phyloP scores from a whole-genome alignment of 805 yeast species.

The Soucietia sequanensis region DNA sequence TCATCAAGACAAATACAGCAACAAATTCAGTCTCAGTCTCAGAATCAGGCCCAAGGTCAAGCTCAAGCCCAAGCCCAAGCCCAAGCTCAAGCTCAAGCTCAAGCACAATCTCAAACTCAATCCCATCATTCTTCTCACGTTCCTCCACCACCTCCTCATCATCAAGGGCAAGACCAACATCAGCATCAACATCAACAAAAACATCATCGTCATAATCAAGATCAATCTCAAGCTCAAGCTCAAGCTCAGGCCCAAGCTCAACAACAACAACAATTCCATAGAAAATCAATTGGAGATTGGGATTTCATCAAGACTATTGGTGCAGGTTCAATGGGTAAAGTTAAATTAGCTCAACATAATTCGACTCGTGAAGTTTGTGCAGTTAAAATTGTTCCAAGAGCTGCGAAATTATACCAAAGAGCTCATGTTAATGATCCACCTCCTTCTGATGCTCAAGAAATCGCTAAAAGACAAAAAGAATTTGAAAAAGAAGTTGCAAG shows the following conservation, averaged over 20 bases:
- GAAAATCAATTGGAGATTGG: conserved; percentile 95
- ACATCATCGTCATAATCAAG: conserved; percentile 8
- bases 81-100: too few species aligned
- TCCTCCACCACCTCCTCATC: neutral
- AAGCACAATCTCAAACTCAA: neutral
- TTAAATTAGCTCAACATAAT: conserved; percentile 86
- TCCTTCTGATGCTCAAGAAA: conserved; percentile 56
- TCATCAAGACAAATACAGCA: neutral
- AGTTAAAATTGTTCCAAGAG: conserved; percentile 89
- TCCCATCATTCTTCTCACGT: neutral
- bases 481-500: conserved; percentile 81
- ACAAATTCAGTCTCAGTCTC: neutral
- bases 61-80: neutral
- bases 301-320: conserved; percentile 93
- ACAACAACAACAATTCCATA: conserved; percentile 57
- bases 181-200: conserved; percentile 6
- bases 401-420: conserved; percentile 72
- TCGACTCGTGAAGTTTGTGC: conserved; percentile 83
- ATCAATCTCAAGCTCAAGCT: conserved; percentile 7
- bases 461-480: conserved; percentile 62
- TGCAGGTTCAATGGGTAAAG: conserved; percentile 99
- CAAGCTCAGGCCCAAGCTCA: conserved; percentile 7
- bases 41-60: neutral
- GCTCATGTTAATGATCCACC: conserved; percentile 71
- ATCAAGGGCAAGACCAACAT: conserved; percentile 5